These are phyloP conservation scores for Coccomyxa subellipsoidea DNA, from an alignment of 163 green algal species.

Conservation along the genomic window DNA sequence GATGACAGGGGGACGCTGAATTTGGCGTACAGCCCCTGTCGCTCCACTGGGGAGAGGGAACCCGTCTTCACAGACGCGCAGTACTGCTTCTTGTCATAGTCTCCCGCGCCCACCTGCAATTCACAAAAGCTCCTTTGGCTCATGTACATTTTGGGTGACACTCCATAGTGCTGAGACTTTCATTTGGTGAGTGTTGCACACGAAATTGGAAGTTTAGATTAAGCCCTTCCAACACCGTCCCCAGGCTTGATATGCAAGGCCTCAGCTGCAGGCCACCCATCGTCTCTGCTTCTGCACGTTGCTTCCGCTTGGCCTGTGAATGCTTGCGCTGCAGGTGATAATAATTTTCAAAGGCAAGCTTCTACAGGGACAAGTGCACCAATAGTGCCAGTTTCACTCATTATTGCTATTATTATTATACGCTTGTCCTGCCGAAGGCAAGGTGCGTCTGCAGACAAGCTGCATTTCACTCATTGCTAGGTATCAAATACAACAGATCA, in stretches of 20 bases:
- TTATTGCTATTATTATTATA: too few relatives aligned
- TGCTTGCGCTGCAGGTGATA: too few relatives aligned
- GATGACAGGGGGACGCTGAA: constrained; percentile 9
- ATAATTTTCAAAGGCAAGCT: too few relatives aligned
- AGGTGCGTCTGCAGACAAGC: too few relatives aligned
- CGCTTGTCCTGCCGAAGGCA: too few relatives aligned
- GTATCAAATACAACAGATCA: too few relatives aligned
- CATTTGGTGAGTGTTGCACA: neutral
- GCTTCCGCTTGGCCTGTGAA: too few relatives aligned
- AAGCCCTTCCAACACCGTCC: neutral
- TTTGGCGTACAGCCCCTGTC: neutral
- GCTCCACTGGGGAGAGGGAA: neutral
- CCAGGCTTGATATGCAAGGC: neutral
- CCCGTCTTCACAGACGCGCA: neutral
- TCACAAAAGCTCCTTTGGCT: neutral
- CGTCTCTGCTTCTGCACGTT: neutral
- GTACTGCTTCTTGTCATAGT: constrained; percentile 28
- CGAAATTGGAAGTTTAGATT: neutral
- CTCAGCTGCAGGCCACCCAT: neutral
- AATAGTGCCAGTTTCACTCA: too few relatives aligned
- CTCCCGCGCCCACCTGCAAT: constrained; percentile 16
- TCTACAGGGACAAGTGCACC: too few relatives aligned
- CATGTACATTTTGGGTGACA: too few relatives aligned
- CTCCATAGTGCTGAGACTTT: too few relatives aligned
- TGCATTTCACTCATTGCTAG: too few relatives aligned